Evolutionary conservation across 2,329 filamentous ascomycete species (phyloP), one percentile per base, ranked within the genome.

Genomic region (Scedosporium aurantiacum): DNA sequence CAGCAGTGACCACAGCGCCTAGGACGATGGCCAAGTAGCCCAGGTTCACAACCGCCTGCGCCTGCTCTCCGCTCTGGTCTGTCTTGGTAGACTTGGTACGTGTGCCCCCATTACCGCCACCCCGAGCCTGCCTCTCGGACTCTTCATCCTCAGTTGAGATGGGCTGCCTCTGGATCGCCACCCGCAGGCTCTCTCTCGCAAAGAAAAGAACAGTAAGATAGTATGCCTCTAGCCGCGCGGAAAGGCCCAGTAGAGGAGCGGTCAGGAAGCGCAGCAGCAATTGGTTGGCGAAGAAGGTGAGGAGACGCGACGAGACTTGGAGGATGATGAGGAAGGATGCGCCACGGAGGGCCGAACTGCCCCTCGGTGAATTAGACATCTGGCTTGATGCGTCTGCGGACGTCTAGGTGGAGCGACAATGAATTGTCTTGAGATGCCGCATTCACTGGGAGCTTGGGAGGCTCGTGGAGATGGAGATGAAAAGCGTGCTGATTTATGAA

Each of bases 191-290:
- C 74, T 99, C 94, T 45, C 94, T 83, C 0, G 94, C 89, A 69
- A 99, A 97, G 73, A 96, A 97, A 0, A 99, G 81, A n/a, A 95
- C 87, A 0, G 91, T 91, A 54, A 96, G 88, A 63, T 93, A 92
- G 72, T 92, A 97, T 0, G 97, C 85, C 68, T 99, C 94, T 2
- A 99, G 82, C 72, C 97, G 94, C 0, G 92, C 88, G 1, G 92
- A 88, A 4, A 96, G 80, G 5, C 93, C 94, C 1, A 99, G 82
- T 0, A 95, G 80, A 63, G 88, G 83, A 0, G 94, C 92, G 1
- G 91, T 96, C 54, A 97, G 78, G 71, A 89, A 93, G 41, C 93
- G 90, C 6, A 99, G 82, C 32, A 99, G 83, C 43, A 96, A 73
- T 73, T 99, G 93, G 75, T 97, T 99, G 70, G 94, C 89, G 66